Conservation (phyloP, 2,329 filamentous ascomycete genomes). For the Pseudogymnoascus sp. region DNA sequence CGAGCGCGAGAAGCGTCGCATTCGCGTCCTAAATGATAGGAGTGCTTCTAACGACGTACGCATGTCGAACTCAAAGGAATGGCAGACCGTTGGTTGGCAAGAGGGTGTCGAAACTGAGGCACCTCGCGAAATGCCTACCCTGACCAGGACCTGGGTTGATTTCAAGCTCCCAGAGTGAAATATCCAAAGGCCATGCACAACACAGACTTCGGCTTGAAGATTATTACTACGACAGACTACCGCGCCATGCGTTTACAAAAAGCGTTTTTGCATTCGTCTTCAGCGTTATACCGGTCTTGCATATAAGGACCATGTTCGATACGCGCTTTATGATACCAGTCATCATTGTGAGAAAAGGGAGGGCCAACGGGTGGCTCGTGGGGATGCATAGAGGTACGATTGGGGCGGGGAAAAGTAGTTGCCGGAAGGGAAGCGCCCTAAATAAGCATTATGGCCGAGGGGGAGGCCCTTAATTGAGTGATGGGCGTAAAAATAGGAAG, state of each 20-base stretch:
- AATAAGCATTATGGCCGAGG: conserved; percentile 2
- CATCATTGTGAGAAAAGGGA: neutral
- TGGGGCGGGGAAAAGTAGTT: neutral
- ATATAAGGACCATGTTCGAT: neutral
- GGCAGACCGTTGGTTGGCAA: conserved; percentile 31
- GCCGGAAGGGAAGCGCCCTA: neutral
- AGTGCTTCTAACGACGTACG: conserved; percentile 26
- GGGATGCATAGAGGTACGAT: neutral
- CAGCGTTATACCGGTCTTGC: conserved; percentile 9
- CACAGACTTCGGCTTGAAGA: conserved; percentile 4
- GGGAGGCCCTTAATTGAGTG: neutral
- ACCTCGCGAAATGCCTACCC: conserved; percentile 11
- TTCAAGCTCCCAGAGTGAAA: conserved; percentile 19
- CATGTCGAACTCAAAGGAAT: conserved; percentile 23
- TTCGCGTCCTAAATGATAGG: conserved; percentile 21
- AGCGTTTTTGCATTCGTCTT: conserved; percentile 8
- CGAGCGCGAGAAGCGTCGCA: conserved; percentile 53
- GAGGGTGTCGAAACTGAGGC: conserved; percentile 27
- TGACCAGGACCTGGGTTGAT: conserved; percentile 26
- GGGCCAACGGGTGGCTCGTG: neutral
- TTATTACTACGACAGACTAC: conserved; percentile 6
- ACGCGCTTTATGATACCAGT: conserved; percentile 9
- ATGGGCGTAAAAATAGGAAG: neutral
- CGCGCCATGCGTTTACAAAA: conserved; percentile 5
- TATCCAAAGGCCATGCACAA: neutral